Evolutionary conservation across 1,284 basidiomycete genomes (phyloP).

Genomic region (Exobasidium cylindrosporum): DNA sequence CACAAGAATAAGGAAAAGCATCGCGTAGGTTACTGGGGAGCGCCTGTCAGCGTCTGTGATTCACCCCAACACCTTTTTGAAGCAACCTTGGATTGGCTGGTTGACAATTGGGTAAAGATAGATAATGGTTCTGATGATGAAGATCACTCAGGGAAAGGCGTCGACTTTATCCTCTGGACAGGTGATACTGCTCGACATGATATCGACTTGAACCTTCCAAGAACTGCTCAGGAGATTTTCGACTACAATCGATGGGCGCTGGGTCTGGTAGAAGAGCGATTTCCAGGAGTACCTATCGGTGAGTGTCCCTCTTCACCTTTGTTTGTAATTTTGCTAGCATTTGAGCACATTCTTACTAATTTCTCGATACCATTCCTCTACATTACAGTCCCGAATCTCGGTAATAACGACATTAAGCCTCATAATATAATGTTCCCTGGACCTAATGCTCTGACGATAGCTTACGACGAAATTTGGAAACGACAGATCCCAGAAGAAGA

Average conservation of each 20-base stretch:
- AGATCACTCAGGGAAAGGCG: slow-evolving; percentile 58
- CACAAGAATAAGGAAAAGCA: slow-evolving; percentile 21
- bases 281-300: slow-evolving; percentile 65
- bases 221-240: slow-evolving; percentile 78
- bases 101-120: slow-evolving; percentile 68
- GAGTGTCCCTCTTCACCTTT: too few species aligned
- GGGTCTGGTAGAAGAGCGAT: slow-evolving; percentile 68
- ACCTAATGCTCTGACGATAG: slow-evolving; percentile 74
- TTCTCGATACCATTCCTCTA: too few species aligned
- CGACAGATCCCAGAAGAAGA: slow-evolving; percentile 77
- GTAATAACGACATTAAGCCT: slow-evolving; percentile 60
- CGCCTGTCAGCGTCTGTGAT: slow-evolving; percentile 72
- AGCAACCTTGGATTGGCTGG: slow-evolving; percentile 75
- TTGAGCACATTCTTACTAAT: too few species aligned
- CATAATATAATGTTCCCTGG: slow-evolving; percentile 61
- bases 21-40: slow-evolving; percentile 54
- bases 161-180: slow-evolving; percentile 82
- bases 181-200: slow-evolving; percentile 91
- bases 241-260: slow-evolving; percentile 70
- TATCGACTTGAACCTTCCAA: slow-evolving; percentile 74
- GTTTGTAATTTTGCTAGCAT: too few species aligned
- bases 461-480: slow-evolving; percentile 71
- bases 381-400: slow-evolving; percentile 81
- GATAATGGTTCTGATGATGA: neutral
- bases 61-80: slow-evolving; percentile 75